These are phyloP conservation scores for Lathyrus sativus DNA, from an alignment of 306 rosid genomes.

Conservation along the genomic window DNA sequence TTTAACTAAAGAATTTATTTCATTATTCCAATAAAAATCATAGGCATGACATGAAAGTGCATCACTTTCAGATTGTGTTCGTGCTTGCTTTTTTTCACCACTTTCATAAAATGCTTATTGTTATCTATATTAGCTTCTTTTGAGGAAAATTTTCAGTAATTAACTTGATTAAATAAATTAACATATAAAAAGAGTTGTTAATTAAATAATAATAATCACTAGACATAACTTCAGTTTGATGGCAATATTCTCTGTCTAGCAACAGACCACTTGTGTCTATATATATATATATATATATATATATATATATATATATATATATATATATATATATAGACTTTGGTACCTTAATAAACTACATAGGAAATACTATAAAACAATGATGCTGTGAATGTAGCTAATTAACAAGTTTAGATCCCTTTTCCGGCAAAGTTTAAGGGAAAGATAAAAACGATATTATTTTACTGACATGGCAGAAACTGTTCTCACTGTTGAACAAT, in stretches of 20 bases:
- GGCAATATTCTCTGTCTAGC: too few relatives aligned
- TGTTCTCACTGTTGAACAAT: conserved; percentile 31
- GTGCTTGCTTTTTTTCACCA: conserved; percentile 30
- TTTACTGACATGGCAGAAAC: conserved; percentile 37
- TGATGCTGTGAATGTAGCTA: conserved; percentile 23
- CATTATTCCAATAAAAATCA: conserved; percentile 35
- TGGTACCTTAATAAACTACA: not conserved
- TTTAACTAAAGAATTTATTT: conserved; percentile 23
- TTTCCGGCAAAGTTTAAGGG: conserved; percentile 43
- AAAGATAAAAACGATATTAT: conserved; percentile 23
- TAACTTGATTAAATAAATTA: too few relatives aligned
- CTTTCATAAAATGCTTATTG: conserved; percentile 29
- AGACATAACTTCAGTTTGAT: too few relatives aligned
- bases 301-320: too few relatives aligned
- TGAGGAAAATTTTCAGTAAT: conserved; percentile 37
- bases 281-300: not conserved
- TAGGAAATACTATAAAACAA: conserved; percentile 22
- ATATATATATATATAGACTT: too few relatives aligned
- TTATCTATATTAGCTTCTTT: conserved; percentile 39
- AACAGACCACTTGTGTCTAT: not conserved
- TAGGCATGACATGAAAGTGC: conserved; percentile 43
- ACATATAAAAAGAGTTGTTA: too few relatives aligned
- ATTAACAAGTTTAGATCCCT: conserved; percentile 36
- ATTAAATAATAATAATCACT: too few relatives aligned
- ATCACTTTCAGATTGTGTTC: conserved; percentile 35